Evolutionary conservation across 306 rosid species (phyloP).

Genomic region (Lotus japonicus): DNA sequence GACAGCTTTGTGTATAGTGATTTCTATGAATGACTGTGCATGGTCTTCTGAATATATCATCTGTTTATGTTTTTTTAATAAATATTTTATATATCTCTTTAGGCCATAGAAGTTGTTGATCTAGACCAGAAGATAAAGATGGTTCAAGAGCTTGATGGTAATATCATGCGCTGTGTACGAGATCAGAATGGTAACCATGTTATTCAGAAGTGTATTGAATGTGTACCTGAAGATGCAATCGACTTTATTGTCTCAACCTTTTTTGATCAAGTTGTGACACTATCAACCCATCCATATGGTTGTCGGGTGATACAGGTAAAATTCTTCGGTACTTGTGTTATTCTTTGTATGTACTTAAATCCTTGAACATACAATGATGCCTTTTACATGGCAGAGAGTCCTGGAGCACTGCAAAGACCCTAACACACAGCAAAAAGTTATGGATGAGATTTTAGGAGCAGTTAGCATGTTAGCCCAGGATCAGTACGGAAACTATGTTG

Average conservation of each 20-base stretch:
- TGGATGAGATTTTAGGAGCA: conserved; percentile 90
- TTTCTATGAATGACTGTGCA: neutral
- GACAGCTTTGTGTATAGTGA: neutral
- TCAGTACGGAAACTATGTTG: conserved; percentile 96
- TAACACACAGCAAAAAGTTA: conserved; percentile 65
- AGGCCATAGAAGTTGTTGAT: conserved; percentile 99
- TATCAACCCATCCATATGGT: conserved; percentile 90
- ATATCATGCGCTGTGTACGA: conserved; percentile 90
- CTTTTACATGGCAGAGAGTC: conserved; percentile 58
- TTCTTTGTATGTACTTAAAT: neutral
- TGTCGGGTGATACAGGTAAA: conserved; percentile 92
- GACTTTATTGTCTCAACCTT: conserved; percentile 78
- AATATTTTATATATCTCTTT: neutral
- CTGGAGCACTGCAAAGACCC: conserved; percentile 78
- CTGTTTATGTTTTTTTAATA: neutral
- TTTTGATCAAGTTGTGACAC: conserved; percentile 80
- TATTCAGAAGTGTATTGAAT: conserved; percentile 90
- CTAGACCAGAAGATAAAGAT: conserved; percentile 83
- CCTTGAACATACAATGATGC: neutral
- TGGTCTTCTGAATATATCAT: neutral
- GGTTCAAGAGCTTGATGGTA: conserved; percentile 90
- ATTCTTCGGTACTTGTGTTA: neutral
- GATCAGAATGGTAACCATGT: conserved; percentile 99
- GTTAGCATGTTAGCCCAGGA: conserved; percentile 97
- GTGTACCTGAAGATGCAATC: conserved; percentile 51